Conservation (phyloP, 1,284 basidiomycete species). For the Boletellus deceptivus region DNA sequence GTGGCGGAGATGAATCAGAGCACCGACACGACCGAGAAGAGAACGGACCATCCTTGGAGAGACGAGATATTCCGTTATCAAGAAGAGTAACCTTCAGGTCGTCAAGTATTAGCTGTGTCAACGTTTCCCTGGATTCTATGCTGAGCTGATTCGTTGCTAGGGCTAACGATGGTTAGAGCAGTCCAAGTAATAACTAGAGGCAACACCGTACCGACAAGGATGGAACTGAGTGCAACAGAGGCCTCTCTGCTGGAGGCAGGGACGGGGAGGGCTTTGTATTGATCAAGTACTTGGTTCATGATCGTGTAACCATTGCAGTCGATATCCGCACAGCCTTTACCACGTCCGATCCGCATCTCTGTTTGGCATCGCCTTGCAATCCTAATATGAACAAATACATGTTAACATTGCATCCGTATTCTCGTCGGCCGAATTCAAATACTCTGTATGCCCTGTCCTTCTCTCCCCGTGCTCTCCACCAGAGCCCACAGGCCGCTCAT, state of each 20-base stretch:
- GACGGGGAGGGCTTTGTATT: constrained; percentile 20
- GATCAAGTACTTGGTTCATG: constrained; percentile 20
- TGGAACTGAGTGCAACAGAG: constrained; percentile 10
- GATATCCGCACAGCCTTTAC: constrained; percentile 19
- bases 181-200: constrained; percentile 6
- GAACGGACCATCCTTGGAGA: constrained; percentile 51
- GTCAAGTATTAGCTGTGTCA: constrained; percentile 55
- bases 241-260: constrained; percentile 7
- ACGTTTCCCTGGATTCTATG: constrained; percentile 41
- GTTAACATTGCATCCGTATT: constrained; percentile 1
- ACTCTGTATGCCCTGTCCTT: constrained; percentile 16
- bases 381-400: constrained; percentile 25
- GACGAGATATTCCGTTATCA: constrained; percentile 40
- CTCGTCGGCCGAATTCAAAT: too few relatives aligned
- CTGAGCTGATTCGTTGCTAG: constrained; percentile 27
- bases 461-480: constrained; percentile 29
- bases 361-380: constrained; percentile 22
- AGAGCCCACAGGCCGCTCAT: constrained; percentile 68
- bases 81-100: constrained; percentile 50
- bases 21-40: constrained; percentile 8
- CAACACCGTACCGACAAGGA: constrained; percentile 14
- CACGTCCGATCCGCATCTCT: constrained; percentile 6
- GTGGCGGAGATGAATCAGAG: constrained; percentile 5
- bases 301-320: background rate
- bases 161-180: constrained; percentile 12